Percentiles rank a stretch among this genome's conserved stretches.
Evolutionary conservation across 2,329 filamentous ascomycete genomes (phyloP).

Genomic region (Chaetomiaceae sp.): DNA sequence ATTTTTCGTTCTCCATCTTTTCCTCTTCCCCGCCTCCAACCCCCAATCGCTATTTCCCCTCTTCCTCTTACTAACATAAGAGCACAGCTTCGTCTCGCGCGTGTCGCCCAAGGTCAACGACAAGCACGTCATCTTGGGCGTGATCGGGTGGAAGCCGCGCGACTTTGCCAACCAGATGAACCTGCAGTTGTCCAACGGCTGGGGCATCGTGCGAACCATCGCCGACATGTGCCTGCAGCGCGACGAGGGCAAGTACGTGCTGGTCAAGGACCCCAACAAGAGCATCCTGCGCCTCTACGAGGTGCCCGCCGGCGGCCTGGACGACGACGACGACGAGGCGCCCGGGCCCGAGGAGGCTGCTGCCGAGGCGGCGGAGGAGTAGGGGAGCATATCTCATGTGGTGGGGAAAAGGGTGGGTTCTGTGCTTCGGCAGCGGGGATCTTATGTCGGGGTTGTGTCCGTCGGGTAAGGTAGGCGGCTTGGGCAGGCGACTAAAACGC

Average conservation of each 20-base stretch:
- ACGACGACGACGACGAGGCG: constrained; percentile 74
- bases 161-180: constrained; percentile 99
- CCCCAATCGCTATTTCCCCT: neutral
- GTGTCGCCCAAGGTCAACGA: constrained; percentile 87
- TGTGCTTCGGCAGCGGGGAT: neutral
- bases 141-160: constrained; percentile 94
- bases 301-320: constrained; percentile 80
- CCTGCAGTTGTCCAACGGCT: constrained; percentile 90
- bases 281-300: constrained; percentile 87
- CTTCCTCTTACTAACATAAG: constrained; percentile 22
- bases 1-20: constrained; percentile 4
- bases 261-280: constrained; percentile 94
- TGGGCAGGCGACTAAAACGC: neutral
- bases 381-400: neutral
- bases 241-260: constrained; percentile 73
- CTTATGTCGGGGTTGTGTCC: too few relatives aligned
- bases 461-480: too few relatives aligned
- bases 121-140: constrained; percentile 90
- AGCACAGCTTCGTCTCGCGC: constrained; percentile 83
- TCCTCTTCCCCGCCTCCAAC: too few relatives aligned
- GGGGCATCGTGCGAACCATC: constrained; percentile 98
- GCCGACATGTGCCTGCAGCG: constrained; percentile 84
- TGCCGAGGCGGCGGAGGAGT: constrained; percentile 38
- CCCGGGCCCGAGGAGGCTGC: constrained; percentile 47
- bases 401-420: neutral